A percentile compares a stretch with the other conserved stretches of the same genome.
phyloP scores from a whole-genome alignment of 2,329 filamentous ascomycete genomes.

The Trichoderma gracile region DNA sequence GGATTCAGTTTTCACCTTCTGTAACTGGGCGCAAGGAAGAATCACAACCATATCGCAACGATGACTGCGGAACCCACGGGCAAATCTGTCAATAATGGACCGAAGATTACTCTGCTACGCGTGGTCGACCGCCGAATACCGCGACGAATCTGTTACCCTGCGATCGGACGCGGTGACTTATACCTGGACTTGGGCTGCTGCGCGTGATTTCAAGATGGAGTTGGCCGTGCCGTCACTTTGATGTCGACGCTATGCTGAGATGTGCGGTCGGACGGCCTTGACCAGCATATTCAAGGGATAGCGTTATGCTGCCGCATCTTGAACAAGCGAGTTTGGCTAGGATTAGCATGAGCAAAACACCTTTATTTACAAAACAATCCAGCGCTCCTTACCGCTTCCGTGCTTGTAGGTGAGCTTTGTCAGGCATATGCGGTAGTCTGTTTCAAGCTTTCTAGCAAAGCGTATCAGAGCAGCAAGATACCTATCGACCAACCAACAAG shows the following conservation, averaged over 20 bases:
- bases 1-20: constrained; percentile 30
- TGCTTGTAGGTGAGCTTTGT: not conserved
- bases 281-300: not conserved
- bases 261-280: no score
- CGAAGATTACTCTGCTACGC: not conserved
- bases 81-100: constrained; percentile 18
- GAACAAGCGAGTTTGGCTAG: not conserved
- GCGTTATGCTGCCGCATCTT: not conserved
- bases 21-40: constrained; percentile 36
- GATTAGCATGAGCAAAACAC: not conserved
- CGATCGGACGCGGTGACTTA: not conserved
- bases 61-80: constrained; percentile 1
- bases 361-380: not conserved
- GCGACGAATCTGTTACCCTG: not conserved
- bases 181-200: no score
- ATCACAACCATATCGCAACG: constrained; percentile 22
- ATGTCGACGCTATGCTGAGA: not conserved
- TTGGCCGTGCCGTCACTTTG: not conserved
- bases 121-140: not conserved
- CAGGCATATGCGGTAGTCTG: not conserved
- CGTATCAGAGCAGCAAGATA: not conserved
- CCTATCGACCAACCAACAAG: constrained; percentile 24
- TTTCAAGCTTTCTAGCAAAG: not conserved
- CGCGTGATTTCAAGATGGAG: not conserved
- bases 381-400: not conserved